phyloP scores from a whole-genome alignment of 169 alveolate species.

The Plasmodium vinckei region DNA sequence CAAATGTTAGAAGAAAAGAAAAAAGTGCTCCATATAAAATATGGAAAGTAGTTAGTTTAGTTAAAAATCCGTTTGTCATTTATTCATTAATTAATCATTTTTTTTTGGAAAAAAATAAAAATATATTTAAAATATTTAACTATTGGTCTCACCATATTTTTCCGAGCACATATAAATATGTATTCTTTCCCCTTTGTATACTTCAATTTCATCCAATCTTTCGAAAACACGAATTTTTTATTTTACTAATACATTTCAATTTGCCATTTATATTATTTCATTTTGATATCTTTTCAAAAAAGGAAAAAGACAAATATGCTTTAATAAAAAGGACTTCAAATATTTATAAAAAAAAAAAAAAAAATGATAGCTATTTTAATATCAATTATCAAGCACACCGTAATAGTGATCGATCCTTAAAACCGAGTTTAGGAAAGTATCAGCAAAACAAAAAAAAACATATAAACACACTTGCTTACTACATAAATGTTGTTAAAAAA shows the following conservation, averaged over 20 bases:
- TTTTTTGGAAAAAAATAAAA: slow-evolving; percentile 38
- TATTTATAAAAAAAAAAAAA: not conserved
- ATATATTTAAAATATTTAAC: slow-evolving; percentile 43
- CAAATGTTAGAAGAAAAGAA: not conserved
- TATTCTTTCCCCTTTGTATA: slow-evolving; percentile 37
- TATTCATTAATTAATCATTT: slow-evolving; percentile 66
- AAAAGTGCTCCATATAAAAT: slow-evolving; percentile 57
- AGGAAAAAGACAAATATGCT: slow-evolving; percentile 43
- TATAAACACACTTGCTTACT: slow-evolving; percentile 7
- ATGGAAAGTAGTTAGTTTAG: slow-evolving; percentile 47
- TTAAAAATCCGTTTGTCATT: slow-evolving; percentile 39
- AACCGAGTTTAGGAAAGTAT: not conserved
- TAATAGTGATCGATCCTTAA: not conserved
- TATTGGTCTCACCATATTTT: slow-evolving; percentile 60
- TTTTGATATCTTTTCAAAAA: slow-evolving; percentile 29
- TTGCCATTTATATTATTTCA: slow-evolving; percentile 67
- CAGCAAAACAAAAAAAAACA: not conserved
- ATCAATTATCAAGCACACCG: not conserved
- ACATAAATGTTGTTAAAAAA: slow-evolving; percentile 4
- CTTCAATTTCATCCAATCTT: slow-evolving; percentile 52
- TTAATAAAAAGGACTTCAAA: slow-evolving; percentile 6
- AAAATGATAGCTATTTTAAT: not conserved
- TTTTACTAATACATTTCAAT: slow-evolving; percentile 45
- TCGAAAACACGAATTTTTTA: slow-evolving; percentile 44
- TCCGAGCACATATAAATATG: slow-evolving; percentile 63